Base-by-base conservation (phyloP, 2,329 filamentous ascomycete species). In the Capronia coronata region DNA sequence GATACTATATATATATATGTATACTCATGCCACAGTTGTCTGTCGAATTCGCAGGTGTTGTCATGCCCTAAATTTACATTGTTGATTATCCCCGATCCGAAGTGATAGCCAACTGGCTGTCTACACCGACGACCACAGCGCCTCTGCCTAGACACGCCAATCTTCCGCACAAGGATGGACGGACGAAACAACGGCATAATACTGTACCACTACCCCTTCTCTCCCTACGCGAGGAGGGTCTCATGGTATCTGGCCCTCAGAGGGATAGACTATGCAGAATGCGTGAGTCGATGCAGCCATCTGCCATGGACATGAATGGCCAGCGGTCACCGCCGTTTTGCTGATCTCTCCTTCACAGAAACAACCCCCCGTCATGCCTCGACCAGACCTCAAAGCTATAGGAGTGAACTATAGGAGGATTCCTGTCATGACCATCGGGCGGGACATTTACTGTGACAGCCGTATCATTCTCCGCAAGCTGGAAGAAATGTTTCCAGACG, bases 361-460 rank as follows among this genome's bases (percentile, higher is more conserved):
- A 43, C 83, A 87, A 79, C 82, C 84, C 0, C 68, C 72, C 2
- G 74, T 77, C 27, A 71, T 87, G 62, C 84, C 84, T 5, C 79
- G 84, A 21, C 82, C 82, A 1, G 82, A 86, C 62, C 62, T 87
- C 11, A 65, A 69, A 14, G 68, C 70, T 1, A 72, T 88, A 11
- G 82, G 80, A 21, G 72, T 87, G 47, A 68, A 71, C 5, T 83
- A 89, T 67, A 77, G 84, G 2, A 82, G 84, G 49, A 86, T 87
- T 49, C 84, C 84, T 1, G 62, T 87, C 43, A 66, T 87, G 43
- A 68, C 79, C 18, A 80, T 87, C 57, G 83, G 82, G 13, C 72
- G 77, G 4, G 78, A 86, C 61, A 68, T 88, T 37, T 87, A 86
- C 68, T 70, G 79, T 52, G 84, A 88, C 69, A 82, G 81, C 1